Evolutionary conservation across 23 red algal genomes (phyloP), one percentile per base, ranked within the genome.

Genomic region (Gracilaria gracilis): DNA sequence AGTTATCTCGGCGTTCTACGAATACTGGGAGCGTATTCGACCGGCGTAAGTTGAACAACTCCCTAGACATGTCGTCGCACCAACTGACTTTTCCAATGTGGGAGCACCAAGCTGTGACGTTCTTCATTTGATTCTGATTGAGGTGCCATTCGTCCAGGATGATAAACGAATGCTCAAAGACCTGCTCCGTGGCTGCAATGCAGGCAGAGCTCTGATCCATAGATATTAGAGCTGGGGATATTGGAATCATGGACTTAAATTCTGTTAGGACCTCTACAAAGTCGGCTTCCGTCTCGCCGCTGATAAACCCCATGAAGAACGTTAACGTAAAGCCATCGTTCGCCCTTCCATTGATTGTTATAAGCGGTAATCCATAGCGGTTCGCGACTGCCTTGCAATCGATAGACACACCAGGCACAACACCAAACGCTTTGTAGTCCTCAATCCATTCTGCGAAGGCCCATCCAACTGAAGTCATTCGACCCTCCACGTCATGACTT

Each of bases 301-400:
- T 14, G 13, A 77, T 77, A 55, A 80, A 53, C 40, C 37, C 42
- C 76, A 53, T 80, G 32, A 80, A 80, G 40, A 53, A 80, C 14
- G 55, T 80, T 31, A 80, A 57, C 20, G 46, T 42, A 23, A 33
- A 54, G 54, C 76, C 34, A 53, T 80, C 42, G 54, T 80, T 80
- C 6, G 42, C 35, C 24, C 76, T 80, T 57, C 76, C 76, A 53
- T 57, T 53, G n/a, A 61, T 51, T n/a, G n/a, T n/a, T n/a, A n/a
- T n/a, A n/a, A n/a, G n/a, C n/a, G n/a, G n/a, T n/a, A n/a, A n/a
- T n/a, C n/a, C n/a, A n/a, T n/a, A n/a, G n/a, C n/a, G n/a, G n/a
- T n/a, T n/a, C n/a, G n/a, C n/a, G n/a, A n/a, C n/a, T n/a, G n/a
- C n/a, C n/a, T n/a, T n/a, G n/a, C n/a, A n/a, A n/a, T n/a, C n/a